Conservation (phyloP, 768 basidiomycete species). For the Trametes punicea region DNA sequence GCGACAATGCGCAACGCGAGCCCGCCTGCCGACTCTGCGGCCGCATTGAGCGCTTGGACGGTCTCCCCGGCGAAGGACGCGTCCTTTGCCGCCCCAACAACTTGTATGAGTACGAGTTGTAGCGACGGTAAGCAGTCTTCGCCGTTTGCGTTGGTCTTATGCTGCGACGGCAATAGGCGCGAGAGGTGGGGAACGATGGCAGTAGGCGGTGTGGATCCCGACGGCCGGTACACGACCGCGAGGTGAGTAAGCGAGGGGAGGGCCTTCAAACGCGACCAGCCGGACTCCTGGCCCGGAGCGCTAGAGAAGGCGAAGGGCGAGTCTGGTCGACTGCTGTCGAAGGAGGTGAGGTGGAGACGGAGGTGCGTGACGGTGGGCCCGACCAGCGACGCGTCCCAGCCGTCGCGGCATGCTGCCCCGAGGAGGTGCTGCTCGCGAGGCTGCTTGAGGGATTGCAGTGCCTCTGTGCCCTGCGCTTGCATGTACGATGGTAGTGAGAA, state of each 20-base stretch:
- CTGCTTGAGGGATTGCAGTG: slow-evolving; percentile 18
- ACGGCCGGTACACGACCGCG: slow-evolving; percentile 28
- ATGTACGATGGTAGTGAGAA: slow-evolving; percentile 33
- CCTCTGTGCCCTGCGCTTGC: slow-evolving; percentile 12
- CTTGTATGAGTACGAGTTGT: slow-evolving; percentile 26
- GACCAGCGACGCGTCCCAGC: slow-evolving; percentile 33
- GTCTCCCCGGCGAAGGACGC: slow-evolving; percentile 14
- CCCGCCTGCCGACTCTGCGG: slow-evolving; percentile 21
- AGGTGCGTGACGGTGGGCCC: slow-evolving; percentile 32
- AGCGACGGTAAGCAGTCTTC: slow-evolving; percentile 14
- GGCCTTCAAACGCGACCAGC: slow-evolving; percentile 25
- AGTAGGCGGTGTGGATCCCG: slow-evolving; percentile 10
- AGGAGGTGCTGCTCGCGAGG: slow-evolving; percentile 35
- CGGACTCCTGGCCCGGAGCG: slow-evolving; percentile 4
- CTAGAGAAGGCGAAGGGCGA: slow-evolving; percentile 17
- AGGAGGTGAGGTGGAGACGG: slow-evolving; percentile 32
- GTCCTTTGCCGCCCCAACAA: slow-evolving; percentile 20
- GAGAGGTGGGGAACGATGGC: slow-evolving; percentile 20
- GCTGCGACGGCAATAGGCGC: slow-evolving; percentile 11
- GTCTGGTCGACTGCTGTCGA: slow-evolving; percentile 14
- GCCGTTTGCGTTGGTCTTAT: background rate
- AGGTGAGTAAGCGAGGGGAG: slow-evolving; percentile 33
- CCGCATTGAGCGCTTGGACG: slow-evolving; percentile 21
- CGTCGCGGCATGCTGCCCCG: slow-evolving; percentile 34
- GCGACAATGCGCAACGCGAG: slow-evolving; percentile 26